phyloP scores from a whole-genome alignment of 192 early-diverging fungal species.

The Allomyces macrogynus region DNA sequence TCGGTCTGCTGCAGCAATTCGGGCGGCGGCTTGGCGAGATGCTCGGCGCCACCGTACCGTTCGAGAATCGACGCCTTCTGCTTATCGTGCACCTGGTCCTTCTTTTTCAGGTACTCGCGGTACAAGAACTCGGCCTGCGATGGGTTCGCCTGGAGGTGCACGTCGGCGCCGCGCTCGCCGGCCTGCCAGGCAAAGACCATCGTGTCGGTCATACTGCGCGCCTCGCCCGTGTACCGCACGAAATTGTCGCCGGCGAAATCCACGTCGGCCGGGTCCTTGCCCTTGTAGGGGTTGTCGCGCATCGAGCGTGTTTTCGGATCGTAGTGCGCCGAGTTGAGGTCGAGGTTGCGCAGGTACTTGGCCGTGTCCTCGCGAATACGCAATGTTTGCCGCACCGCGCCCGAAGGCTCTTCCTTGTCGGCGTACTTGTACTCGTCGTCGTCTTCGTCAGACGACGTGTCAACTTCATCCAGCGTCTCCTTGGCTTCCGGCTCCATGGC shows the following conservation, averaged over 20 bases:
- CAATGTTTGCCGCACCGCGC: slow-evolving; percentile 72
- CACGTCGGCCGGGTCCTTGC: slow-evolving; percentile 29
- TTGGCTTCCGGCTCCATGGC: slow-evolving; percentile 10
- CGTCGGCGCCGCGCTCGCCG: slow-evolving; percentile 54
- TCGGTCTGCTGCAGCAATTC: slow-evolving; percentile 86
- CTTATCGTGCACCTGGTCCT: slow-evolving; percentile 48
- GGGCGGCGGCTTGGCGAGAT: slow-evolving; percentile 69
- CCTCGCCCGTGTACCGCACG: slow-evolving; percentile 69
- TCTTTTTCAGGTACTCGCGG: slow-evolving; percentile 65
- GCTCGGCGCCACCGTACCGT: slow-evolving; percentile 88
- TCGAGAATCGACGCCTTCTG: slow-evolving; percentile 58
- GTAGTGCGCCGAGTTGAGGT: slow-evolving; percentile 86
- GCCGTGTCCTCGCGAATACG: slow-evolving; percentile 99
- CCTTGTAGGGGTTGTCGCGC: slow-evolving; percentile 83
- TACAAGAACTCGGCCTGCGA: slow-evolving; percentile 81
- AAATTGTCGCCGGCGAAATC: slow-evolving; percentile 83
- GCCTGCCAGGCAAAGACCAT: slow-evolving; percentile 94
- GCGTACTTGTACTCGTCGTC: slow-evolving; percentile 82
- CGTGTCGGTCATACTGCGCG: slow-evolving; percentile 53
- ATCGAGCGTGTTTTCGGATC: slow-evolving; percentile 98
- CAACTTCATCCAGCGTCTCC: slow-evolving; percentile 10
- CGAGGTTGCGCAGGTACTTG: slow-evolving; percentile 92
- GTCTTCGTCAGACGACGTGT: slow-evolving; percentile 31
- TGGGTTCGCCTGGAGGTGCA: slow-evolving; percentile 85
- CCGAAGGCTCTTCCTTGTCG: slow-evolving; percentile 61